A percentile compares a stretch with the other conserved stretches of the same genome.
These are phyloP conservation scores for Phytophthora podocarpi DNA, from an alignment of 352 stramenopile genomes.

Conservation along the genomic window DNA sequence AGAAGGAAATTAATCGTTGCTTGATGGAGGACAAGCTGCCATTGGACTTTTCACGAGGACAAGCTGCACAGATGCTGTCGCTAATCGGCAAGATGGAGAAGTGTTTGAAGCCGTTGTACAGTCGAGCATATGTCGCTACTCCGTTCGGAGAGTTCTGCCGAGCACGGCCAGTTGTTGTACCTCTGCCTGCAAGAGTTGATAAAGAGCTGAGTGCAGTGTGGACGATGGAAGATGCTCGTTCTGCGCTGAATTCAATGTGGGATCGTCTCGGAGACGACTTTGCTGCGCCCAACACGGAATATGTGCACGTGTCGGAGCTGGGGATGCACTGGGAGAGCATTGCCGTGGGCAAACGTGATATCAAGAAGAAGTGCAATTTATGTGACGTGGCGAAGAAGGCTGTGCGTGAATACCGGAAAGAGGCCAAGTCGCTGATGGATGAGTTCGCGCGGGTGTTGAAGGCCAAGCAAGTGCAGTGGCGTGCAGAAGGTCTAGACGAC, in stretches of 20 bases:
- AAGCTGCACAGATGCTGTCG: conserved; percentile 39
- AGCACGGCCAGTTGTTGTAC: conserved; percentile 34
- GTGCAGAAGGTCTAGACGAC: conserved; percentile 41
- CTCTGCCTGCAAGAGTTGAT: conserved; percentile 16
- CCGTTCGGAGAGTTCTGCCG: conserved; percentile 41
- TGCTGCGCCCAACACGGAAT: conserved; percentile 26
- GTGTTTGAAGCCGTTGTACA: conserved; percentile 34
- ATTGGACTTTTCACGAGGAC: conserved; percentile 20
- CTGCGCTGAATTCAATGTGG: conserved; percentile 30
- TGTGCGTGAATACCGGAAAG: conserved; percentile 46
- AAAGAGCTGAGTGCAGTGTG: conserved; percentile 7
- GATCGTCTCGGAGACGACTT: conserved; percentile 49
- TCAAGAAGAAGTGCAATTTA: conserved; percentile 37
- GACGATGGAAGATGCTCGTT: conserved; percentile 34
- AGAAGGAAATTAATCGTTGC: conserved; percentile 25
- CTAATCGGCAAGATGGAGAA: conserved; percentile 33
- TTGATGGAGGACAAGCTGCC: conserved; percentile 32
- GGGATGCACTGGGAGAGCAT: conserved; percentile 64
- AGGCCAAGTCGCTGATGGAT: conserved; percentile 43
- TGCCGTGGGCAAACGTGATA: conserved; percentile 13
- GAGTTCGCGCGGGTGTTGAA: conserved; percentile 47
- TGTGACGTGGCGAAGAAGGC: conserved; percentile 41
- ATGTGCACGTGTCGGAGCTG: conserved; percentile 53
- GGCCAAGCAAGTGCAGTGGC: conserved; percentile 41
- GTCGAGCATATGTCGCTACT: conserved; percentile 28